Evolutionary conservation across 495 filamentous ascomycete species (phyloP).

Genomic region (Platismatia glauca): DNA sequence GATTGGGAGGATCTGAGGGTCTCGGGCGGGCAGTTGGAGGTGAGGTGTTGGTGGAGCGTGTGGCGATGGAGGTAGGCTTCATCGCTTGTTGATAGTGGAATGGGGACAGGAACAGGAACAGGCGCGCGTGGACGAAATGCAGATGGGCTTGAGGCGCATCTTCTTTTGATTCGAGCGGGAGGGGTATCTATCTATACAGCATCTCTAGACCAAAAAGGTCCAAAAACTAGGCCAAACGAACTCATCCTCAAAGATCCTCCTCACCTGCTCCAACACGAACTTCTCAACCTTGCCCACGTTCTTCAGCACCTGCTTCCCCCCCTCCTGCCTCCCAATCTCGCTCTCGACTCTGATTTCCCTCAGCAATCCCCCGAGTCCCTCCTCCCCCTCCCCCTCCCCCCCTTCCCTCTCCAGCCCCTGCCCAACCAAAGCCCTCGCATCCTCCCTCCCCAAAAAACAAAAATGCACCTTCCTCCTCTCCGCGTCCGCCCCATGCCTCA

Average conservation of each 20-base stretch:
- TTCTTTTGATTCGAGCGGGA: no score
- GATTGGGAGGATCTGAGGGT: slow-evolving; percentile 51
- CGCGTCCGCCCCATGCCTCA: slow-evolving; percentile 48
- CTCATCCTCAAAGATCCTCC: slow-evolving; percentile 95
- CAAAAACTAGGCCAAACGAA: slow-evolving; percentile 97
- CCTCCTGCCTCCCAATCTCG: slow-evolving; percentile 86
- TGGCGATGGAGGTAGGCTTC: slow-evolving; percentile 42
- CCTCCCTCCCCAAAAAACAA: slow-evolving; percentile 83
- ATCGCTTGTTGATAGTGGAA: no score
- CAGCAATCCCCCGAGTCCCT: slow-evolving; percentile 61
- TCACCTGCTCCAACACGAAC: slow-evolving; percentile 93
- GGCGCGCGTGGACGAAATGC: no score
- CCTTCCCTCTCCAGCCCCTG: slow-evolving; percentile 27
- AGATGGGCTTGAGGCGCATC: no score
- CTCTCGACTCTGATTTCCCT: slow-evolving; percentile 94
- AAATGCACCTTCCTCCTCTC: slow-evolving; percentile 50
- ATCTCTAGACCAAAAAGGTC: slow-evolving; percentile 74
- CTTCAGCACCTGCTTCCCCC: slow-evolving; percentile 87
- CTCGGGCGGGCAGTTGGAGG: slow-evolving; percentile 39
- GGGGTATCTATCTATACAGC: no score
- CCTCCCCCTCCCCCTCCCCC: slow-evolving; percentile 22
- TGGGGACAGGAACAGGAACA: no score
- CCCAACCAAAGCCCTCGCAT: slow-evolving; percentile 59
- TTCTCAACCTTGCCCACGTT: slow-evolving; percentile 98
- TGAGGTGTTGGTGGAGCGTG: slow-evolving; percentile 60